A percentile compares a stretch with the other conserved stretches of the same genome.
These are phyloP conservation scores for Amylocarpus encephaloides DNA, from an alignment of 2,329 filamentous ascomycete species.

Conservation along the genomic window DNA sequence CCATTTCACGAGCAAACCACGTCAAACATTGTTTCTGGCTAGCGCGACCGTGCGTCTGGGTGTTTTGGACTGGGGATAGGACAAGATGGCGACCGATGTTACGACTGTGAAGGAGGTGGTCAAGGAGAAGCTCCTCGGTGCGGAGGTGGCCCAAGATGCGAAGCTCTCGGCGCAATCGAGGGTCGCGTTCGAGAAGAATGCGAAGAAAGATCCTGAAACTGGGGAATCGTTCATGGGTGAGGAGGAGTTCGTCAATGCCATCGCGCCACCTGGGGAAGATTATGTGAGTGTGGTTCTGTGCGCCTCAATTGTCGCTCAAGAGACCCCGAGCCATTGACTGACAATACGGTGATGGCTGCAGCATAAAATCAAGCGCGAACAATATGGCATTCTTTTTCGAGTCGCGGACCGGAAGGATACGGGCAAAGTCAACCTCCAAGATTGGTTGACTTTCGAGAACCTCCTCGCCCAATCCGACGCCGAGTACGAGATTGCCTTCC, in stretches of 20 bases:
- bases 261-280: conserved; percentile 81
- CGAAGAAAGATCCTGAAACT: conserved; percentile 64
- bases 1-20: neutral
- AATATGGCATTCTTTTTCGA: conserved; percentile 88
- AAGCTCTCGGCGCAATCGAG: conserved; percentile 70
- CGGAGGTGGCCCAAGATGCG: conserved; percentile 39
- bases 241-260: conserved; percentile 83
- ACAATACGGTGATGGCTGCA: conserved; percentile 35
- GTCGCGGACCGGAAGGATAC: conserved; percentile 75
- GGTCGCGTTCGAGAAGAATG: conserved; percentile 69
- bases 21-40: neutral
- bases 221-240: conserved; percentile 76
- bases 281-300: conserved; percentile 60
- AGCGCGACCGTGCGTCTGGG: neutral
- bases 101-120: conserved; percentile 49
- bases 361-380: conserved; percentile 97
- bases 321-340: conserved; percentile 23
- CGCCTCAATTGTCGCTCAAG: conserved; percentile 6
- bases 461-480: conserved; percentile 89
- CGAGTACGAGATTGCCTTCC: conserved; percentile 98
- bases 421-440: conserved; percentile 70
- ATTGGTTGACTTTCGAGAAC: conserved; percentile 94
- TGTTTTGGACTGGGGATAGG: neutral
- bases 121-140: conserved; percentile 73
- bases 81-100: conserved; percentile 26